Percentiles rank a stretch among this genome's conserved stretches.
phyloP scores from a whole-genome alignment of 129 eudicot species.

The Pulicaria dysenterica region DNA sequence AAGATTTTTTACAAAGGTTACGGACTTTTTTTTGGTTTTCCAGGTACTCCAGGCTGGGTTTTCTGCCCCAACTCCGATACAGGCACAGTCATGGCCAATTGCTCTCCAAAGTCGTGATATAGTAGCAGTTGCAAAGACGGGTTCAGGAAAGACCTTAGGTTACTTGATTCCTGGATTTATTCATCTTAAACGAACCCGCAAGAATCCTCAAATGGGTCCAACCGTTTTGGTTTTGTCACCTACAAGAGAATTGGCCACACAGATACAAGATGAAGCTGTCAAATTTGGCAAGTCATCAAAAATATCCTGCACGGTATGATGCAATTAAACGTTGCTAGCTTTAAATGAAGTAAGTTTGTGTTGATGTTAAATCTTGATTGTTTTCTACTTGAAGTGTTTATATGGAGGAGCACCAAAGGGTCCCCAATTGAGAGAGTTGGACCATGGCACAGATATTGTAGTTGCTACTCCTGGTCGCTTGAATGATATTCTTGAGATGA shows the following conservation, averaged over 20 bases:
- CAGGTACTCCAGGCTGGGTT: slow-evolving; percentile 85
- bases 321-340: not conserved
- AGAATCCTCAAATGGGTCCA: slow-evolving; percentile 78
- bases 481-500: slow-evolving; percentile 95
- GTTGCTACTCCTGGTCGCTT: slow-evolving; percentile 99
- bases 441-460: slow-evolving; percentile 82
- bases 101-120: slow-evolving; percentile 88
- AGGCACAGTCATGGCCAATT: slow-evolving; percentile 99
- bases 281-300: slow-evolving; percentile 80
- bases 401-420: slow-evolving; percentile 99
- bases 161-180: slow-evolving; percentile 85
- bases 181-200: slow-evolving; percentile 65
- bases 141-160: slow-evolving; percentile 96
- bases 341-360: slow-evolving; percentile 4
- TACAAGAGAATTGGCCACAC: slow-evolving; percentile 93
- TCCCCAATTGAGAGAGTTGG: slow-evolving; percentile 78
- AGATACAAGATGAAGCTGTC: slow-evolving; percentile 92
- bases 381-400: slow-evolving; percentile 58
- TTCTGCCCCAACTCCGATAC: slow-evolving; percentile 92
- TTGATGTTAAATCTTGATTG: slow-evolving; percentile 3
- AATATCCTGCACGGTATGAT: slow-evolving; percentile 81
- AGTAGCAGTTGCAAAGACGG: slow-evolving; percentile 96
- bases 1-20: slow-evolving; percentile 12
- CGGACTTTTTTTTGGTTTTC: slow-evolving; percentile 34
- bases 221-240: slow-evolving; percentile 95